These are phyloP conservation scores for Xylaria curta DNA, from an alignment of 495 filamentous ascomycete genomes.

Conservation along the genomic window DNA sequence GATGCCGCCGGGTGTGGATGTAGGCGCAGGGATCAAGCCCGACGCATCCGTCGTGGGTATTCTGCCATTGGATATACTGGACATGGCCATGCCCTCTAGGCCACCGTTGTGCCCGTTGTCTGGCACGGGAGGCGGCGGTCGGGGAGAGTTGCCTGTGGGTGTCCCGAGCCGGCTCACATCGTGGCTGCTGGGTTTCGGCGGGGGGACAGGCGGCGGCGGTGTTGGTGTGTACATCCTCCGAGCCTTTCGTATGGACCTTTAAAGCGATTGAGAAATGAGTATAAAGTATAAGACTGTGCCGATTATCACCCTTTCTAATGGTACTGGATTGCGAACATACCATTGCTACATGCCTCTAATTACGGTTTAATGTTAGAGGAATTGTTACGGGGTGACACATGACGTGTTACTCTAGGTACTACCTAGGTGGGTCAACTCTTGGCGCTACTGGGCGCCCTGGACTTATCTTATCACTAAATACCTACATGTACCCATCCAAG, in stretches of 20 bases:
- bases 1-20: constrained; percentile 15
- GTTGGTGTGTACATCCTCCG: constrained; percentile 36
- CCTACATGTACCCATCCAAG: background rate
- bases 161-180: constrained; percentile 73
- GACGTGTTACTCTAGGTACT: background rate
- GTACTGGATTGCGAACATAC: background rate
- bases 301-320: background rate
- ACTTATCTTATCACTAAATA: background rate
- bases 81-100: background rate
- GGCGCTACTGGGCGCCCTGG: background rate
- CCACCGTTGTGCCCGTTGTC: constrained; percentile 34
- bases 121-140: constrained; percentile 48
- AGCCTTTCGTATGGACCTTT: background rate
- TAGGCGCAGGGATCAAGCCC: constrained; percentile 33
- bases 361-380: too few relatives aligned
- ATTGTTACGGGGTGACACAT: background rate
- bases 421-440: background rate
- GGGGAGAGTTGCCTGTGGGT: constrained; percentile 51
- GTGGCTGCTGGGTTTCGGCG: constrained; percentile 74
- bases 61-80: constrained; percentile 7
- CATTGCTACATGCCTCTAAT: background rate
- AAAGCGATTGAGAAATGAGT: background rate
- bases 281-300: background rate
- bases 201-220: constrained; percentile 67
- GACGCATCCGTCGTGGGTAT: constrained; percentile 31